Evolutionary conservation across 2,329 filamentous ascomycete genomes (phyloP).

Genomic region (Aspergillus fumigatus): DNA sequence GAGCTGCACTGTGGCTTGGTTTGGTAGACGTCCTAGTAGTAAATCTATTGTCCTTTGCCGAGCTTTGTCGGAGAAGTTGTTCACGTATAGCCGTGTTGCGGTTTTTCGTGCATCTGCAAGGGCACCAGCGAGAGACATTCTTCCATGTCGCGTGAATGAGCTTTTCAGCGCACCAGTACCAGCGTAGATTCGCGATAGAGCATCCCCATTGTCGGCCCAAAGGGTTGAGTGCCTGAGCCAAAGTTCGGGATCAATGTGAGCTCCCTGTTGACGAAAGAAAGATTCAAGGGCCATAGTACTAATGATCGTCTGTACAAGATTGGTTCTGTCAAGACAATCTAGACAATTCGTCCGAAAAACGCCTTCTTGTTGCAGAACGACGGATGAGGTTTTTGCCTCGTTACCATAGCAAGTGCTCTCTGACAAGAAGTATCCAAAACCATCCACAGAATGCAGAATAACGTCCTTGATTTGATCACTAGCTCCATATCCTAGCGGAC

Average conservation of each 20-base stretch:
- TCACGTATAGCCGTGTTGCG: constrained; percentile 89
- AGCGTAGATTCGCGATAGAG: constrained; percentile 89
- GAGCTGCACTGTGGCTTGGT: constrained; percentile 76
- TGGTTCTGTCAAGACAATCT: constrained; percentile 92
- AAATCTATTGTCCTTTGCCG: constrained; percentile 93
- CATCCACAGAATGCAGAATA: constrained; percentile 73
- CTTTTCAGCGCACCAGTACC: constrained; percentile 94
- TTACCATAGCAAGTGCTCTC: constrained; percentile 53
- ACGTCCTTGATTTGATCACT: constrained; percentile 77
- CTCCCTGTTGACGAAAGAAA: constrained; percentile 70
- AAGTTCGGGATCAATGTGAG: constrained; percentile 70
- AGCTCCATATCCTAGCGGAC: constrained; percentile 80
- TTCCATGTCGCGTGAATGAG: constrained; percentile 88
- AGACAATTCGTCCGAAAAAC: constrained; percentile 94
- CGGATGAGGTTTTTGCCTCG: constrained; percentile 46
- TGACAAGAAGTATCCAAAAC: constrained; percentile 88
- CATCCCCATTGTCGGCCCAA: constrained; percentile 97
- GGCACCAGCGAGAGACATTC: constrained; percentile 90
- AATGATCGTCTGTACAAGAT: constrained; percentile 91
- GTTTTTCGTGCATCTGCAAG: constrained; percentile 95
- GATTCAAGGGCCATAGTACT: constrained; percentile 87
- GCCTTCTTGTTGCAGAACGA: constrained; percentile 88
- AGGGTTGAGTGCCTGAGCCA: constrained; percentile 89
- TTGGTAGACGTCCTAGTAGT: constrained; percentile 77
- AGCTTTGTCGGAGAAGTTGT: constrained; percentile 93